Evolutionary conservation across 257 asterid species (phyloP), one percentile per base, ranked within the genome.

Genomic region (Solanum verrucosum): DNA sequence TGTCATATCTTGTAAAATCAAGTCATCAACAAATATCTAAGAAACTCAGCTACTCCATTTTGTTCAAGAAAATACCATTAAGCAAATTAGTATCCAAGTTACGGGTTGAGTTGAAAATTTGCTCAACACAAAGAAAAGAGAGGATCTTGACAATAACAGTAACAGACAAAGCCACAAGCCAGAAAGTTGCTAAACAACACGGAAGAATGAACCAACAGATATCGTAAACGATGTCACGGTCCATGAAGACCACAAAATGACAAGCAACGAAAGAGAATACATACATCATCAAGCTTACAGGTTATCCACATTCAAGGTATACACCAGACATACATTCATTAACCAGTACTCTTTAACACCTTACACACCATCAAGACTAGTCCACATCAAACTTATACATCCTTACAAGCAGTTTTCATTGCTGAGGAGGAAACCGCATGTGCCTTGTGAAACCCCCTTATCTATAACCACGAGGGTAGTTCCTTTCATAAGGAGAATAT

Each of bases 401-500:
- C 38, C 65, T 79, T 79, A 14, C 37, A 79, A 86, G 68, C 35
- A 10, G 29, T 82, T 84, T 34, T 40, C 91, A 23, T 40, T 49
- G 25, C 46, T 25, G 13, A 6, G 60, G 18, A 37, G 83, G 25
- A 25, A 25, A 38, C 84, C 3, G 11, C 4, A 27, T 21, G 18
- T 11, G 14, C 42, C 52, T 25, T 40, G 73, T 11, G 33, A 52
- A 60, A 29, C 67, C 86, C 91, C 93, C n/a, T 52, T 94, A 94
- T 90, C 96, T 90, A 87, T 95, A 91, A 85, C 96, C 97, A 83
- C 95, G 95, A 46, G 90, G 87, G 87, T 93, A 95, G 92, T 85
- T 86, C 89, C 95, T 91, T 73, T 90, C 95, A 75, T 94, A 92
- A 49, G 99, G 98, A 73, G 99, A 95, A 87, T 93, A 94, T 38